Base-by-base conservation (phyloP, 441 rosid genomes). In the Caryocar brasiliense region DNA sequence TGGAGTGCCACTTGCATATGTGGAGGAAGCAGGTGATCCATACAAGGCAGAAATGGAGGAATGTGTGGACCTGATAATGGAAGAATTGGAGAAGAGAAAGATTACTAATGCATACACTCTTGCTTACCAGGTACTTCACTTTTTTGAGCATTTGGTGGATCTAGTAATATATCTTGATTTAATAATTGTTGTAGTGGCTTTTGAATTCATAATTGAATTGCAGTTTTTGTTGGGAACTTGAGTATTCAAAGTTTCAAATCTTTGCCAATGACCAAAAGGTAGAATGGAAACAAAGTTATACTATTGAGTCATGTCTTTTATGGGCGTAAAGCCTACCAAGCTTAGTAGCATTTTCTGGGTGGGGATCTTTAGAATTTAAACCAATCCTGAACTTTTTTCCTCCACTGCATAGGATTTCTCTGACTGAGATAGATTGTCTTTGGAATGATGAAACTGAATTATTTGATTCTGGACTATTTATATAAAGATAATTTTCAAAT, bases 41-140 rank as follows among this genome's bases (percentile, higher is more conserved):
- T 91, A 91, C 80, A 87, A 87, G 78, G 96, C 95, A 33, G 98
- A 91, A 76, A 91, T 87, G 98, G 98, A 87, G 63, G 96, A 91
- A 66, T 91, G 98, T 37, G 85, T 91, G 54, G 96, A 85, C 67
- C 71, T 91, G 64, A 91, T 91, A 54, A 87, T 91, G 72, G 98
- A 87, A 64, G 98, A 91, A 67, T 60, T 91, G 70, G 98, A 87
- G 64, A 83, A 73, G 71, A 73, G 96, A 74, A 81, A 70, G 33
- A 72, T 85, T 13, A 71, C 62, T 30, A 91, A 83, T 61, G 33
- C 82, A n/a, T 85, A 67, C 67, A 85, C 96, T 61, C 96, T 91
- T 47, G 98, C 98, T 32, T 91, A 91, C 71, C 98, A 91, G 94
- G 98, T 91, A 36, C 22, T 35, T 65, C 39, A 40, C 18, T 19